These are phyloP conservation scores for Rhamnella rubrinervis DNA, from an alignment of 331 rosid genomes.

Conservation along the genomic window DNA sequence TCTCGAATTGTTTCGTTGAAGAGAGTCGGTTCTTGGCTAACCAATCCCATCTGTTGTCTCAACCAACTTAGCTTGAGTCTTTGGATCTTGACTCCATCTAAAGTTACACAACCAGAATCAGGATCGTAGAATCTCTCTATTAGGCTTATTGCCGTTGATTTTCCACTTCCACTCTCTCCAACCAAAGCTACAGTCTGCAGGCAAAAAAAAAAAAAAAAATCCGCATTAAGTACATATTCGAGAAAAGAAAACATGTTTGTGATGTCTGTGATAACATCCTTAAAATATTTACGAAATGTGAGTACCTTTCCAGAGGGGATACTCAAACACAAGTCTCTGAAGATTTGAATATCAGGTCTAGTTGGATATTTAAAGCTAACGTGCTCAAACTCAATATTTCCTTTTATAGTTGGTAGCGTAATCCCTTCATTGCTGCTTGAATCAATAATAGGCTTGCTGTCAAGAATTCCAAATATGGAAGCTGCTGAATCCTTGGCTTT, in stretches of 20 bases:
- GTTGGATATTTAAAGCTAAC: conserved; percentile 57
- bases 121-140: conserved; percentile 59
- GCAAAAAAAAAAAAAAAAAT: not conserved
- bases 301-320: conserved; percentile 54
- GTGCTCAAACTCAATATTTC: conserved; percentile 41
- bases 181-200: conserved; percentile 57
- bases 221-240: not conserved
- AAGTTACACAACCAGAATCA: conserved; percentile 48
- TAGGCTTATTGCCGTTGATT: conserved; percentile 56
- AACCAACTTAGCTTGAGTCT: conserved; percentile 53
- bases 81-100: conserved; percentile 53
- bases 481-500: conserved; percentile 48
- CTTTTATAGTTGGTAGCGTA: conserved; percentile 40
- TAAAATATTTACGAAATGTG: not conserved
- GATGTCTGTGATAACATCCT: too few species aligned
- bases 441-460: conserved; percentile 45
- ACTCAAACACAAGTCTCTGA: conserved; percentile 48
- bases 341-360: conserved; percentile 44
- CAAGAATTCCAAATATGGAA: conserved; percentile 54
- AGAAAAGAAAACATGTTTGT: too few species aligned
- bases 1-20: conserved; percentile 57
- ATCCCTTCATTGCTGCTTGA: conserved; percentile 43
- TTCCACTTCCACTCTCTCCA: conserved; percentile 71
- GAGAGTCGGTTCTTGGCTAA: conserved; percentile 56
- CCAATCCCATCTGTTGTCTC: conserved; percentile 63